Evolutionary conservation across 148 eudicot genomes (phyloP).

Genomic region (Vaccinium myrtillus): DNA sequence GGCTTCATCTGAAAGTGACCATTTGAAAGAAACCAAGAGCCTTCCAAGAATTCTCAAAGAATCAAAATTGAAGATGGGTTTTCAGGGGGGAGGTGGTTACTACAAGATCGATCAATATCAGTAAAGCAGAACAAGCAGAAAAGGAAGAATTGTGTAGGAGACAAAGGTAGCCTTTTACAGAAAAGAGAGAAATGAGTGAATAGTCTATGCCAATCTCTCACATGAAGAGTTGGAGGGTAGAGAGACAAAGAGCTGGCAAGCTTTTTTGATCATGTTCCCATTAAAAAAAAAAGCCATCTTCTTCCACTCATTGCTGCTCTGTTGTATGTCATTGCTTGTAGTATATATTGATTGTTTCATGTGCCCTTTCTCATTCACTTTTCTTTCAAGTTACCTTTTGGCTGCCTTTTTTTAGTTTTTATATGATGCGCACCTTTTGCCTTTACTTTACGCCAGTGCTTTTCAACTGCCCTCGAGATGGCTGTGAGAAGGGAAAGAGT

Average conservation of each 20-base stretch:
- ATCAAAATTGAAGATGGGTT: slow-evolving; percentile 25
- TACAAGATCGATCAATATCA: slow-evolving; percentile 16
- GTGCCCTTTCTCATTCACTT: neutral
- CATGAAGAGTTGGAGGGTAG: slow-evolving; percentile 12
- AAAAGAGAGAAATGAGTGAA: neutral
- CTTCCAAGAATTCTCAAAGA: slow-evolving; percentile 10
- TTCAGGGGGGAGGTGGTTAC: slow-evolving; percentile 18
- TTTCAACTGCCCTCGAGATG: neutral
- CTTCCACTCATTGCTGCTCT: slow-evolving; percentile 37
- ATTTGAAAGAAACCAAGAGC: neutral
- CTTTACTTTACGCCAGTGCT: neutral
- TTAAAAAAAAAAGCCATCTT: slow-evolving; percentile 30
- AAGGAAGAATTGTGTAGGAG: slow-evolving; percentile 29
- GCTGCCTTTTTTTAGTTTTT: neutral
- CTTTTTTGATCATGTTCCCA: slow-evolving; percentile 37
- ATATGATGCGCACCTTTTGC: neutral
- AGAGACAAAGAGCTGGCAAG: slow-evolving; percentile 48
- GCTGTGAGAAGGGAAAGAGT: neutral
- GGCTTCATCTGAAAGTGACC: slow-evolving; percentile 20
- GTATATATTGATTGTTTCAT: neutral
- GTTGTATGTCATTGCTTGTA: slow-evolving; percentile 8
- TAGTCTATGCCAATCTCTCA: slow-evolving; percentile 2
- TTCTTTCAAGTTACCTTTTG: neutral
- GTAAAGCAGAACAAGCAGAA: slow-evolving; percentile 22
- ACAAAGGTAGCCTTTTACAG: slow-evolving; percentile 30